Evolutionary conservation across 2,329 filamentous ascomycete species (phyloP), one percentile per base, ranked within the genome.

Genomic region (Bipolaris victoriae): DNA sequence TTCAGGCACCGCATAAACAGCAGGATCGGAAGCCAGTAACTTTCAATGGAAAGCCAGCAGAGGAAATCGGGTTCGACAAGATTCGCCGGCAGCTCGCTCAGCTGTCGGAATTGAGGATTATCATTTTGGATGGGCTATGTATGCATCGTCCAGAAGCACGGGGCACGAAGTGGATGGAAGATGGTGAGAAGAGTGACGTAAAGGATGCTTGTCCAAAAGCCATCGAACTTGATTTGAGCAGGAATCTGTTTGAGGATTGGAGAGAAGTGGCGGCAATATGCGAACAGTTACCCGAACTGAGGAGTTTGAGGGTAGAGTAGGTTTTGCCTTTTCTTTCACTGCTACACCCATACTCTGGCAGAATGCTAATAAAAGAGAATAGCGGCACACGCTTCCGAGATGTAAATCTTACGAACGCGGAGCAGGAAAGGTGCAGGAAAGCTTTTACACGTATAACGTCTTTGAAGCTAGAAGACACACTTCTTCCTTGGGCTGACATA

Each of bases 61-160:
- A 98, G 78, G 94, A 98, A 78, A 86, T 98, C 33, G 95, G 95
- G 29, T 98, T 98, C 67, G 92, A 96, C 66, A 97, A 97, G 81
- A 91, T 97, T 64, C 86, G 90, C 41, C 84, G 84, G 64, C 87
- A 93, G 76, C 88, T 96, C 69, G 89, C 92, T 65, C 82, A 89
- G 70, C 81, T 98, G 31, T 81, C 88, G 52, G 90, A 95, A 67
- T 83, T 98, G 58, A 88, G 84, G 64, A 88, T 93, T 53, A 88
- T 96, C 48, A 86, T 98, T 37, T 81, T 99, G 7, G 93, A 98
- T 77, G 88, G 89, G 13, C 78, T 91, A 70, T 82, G 86, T 49
- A 84, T 98, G 60, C 76, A 74, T 49, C 72, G 75, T 16, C 68
- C 74, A 15, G 58, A 72, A 18, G 72, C 69, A 5, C 65, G 68